A percentile compares a stretch with the other conserved stretches of the same genome.
phyloP scores from a whole-genome alignment of 2,329 filamentous ascomycete species.

The Pseudogymnoascus sp. region DNA sequence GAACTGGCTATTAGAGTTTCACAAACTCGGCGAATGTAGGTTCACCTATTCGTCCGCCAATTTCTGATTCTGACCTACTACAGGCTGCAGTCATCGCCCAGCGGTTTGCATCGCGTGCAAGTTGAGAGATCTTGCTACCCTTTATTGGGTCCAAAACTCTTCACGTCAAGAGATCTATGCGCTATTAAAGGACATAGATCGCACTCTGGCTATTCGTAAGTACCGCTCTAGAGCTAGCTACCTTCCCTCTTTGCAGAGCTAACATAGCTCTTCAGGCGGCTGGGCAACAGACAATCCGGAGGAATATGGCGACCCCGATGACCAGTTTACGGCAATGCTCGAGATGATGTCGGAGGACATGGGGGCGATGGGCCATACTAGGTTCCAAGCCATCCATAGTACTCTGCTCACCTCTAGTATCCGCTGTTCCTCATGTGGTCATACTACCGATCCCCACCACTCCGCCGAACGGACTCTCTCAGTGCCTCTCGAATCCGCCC shows the following conservation, averaged over 20 bases:
- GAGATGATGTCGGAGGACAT: constrained; percentile 21
- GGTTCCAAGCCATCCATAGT: constrained; percentile 19
- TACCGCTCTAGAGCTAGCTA: background rate
- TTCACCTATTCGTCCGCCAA: background rate
- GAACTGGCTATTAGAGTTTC: constrained; percentile 23
- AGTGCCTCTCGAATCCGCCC: constrained; percentile 19
- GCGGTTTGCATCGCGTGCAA: constrained; percentile 16
- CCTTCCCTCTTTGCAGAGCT: background rate
- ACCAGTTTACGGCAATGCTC: constrained; percentile 24
- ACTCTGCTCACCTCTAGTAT: constrained; percentile 16
- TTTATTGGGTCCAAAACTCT: constrained; percentile 14
- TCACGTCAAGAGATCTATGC: constrained; percentile 5
- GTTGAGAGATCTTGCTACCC: constrained; percentile 10
- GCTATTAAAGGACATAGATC: constrained; percentile 13
- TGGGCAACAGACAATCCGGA: constrained; percentile 17
- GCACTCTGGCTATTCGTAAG: constrained; percentile 14
- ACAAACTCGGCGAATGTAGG: constrained; percentile 20
- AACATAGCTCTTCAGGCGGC: constrained; percentile 13
- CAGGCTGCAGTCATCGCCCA: constrained; percentile 11
- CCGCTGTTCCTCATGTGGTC: constrained; percentile 21
- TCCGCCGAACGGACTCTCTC: constrained; percentile 21
- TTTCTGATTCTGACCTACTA: background rate
- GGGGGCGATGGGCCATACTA: constrained; percentile 6
- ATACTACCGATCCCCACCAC: constrained; percentile 16
- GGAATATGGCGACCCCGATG: constrained; percentile 26